Base-by-base conservation (phyloP, 1,284 basidiomycete genomes). In the Acaromyces ingoldii region DNA sequence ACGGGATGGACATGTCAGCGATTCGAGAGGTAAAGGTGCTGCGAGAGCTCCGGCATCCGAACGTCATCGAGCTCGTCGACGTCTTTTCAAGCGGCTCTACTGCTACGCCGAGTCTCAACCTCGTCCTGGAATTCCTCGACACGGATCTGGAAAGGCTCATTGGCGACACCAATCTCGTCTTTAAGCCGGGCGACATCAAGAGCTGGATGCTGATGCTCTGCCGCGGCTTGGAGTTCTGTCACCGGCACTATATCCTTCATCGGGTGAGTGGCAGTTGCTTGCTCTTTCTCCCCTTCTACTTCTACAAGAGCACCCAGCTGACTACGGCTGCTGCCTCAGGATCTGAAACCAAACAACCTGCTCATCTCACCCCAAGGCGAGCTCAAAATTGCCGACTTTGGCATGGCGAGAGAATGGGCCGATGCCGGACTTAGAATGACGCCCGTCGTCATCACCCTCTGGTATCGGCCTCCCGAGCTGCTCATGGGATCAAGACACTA, bases 151-250 rank as follows among this genome's bases (percentile, higher is more conserved):
- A 99, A 77, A 89, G 89, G 67, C 85, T 98, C 62, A 96, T 99
- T 78, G 91, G 91, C 74, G 92, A 98, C 77, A 83, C 89, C 40
- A 81, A 84, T 2, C 83, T 95, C 45, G 87, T 96, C 30, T 97
- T 98, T 75, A 81, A 91, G 21, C 88, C 90, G 6, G 88, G 89
- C 0, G 93, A 99, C 76, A 93, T 97, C 78, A 99, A 99, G 77
- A 87, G 88, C 67, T 99, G 95, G 95, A 91, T 95, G 84, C 88
- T 88, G 15, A 98, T 98, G 95, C 89, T 89, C 0, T 85, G 96
- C 67, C 84, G 91, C 37, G 95, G 95, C 1, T 81, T 98, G 19
- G 93, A 97, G 75, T 98, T 95, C 76, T 97, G 93, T 66, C 95
- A 99, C 76, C 80, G 91, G 43, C 90, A 92, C 74, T 93, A 86